Evolutionary conservation across 805 yeast species (phyloP).

Genomic region (Cyberlindnera sargentensis): DNA sequence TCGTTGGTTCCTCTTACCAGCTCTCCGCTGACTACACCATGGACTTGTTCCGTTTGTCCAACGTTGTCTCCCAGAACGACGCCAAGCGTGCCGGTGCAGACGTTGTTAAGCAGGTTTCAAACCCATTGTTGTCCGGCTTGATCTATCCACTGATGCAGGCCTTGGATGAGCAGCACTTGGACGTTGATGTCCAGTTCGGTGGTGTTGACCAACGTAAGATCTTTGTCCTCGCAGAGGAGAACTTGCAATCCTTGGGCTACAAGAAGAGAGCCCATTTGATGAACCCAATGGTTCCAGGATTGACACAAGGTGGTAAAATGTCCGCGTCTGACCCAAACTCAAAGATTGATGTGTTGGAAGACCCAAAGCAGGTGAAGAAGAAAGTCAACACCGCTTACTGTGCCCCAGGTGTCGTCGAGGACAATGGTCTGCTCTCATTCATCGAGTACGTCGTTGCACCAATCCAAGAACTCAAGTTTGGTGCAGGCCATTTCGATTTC

Average conservation of each 20-base stretch:
- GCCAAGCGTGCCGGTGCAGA: conserved; percentile 99
- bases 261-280: conserved; percentile 96
- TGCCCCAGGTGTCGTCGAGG: conserved; percentile 89
- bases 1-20: conserved; percentile 89
- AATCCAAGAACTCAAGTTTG: conserved; percentile 67
- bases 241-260: conserved; percentile 80
- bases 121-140: conserved; percentile 88
- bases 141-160: conserved; percentile 99
- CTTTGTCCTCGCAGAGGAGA: conserved; percentile 94
- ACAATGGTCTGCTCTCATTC: conserved; percentile 85
- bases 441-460: conserved; percentile 82
- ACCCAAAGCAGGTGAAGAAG: conserved; percentile 80
- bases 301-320: conserved; percentile 97
- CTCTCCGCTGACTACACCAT: conserved; percentile 67
- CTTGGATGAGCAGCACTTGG: conserved; percentile 85
- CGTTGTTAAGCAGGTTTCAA: conserved; percentile 94
- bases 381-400: conserved; percentile 90
- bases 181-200: conserved; percentile 92
- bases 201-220: conserved; percentile 99
- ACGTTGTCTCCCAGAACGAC: conserved; percentile 85
- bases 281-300: conserved; percentile 99
- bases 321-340: conserved; percentile 98
- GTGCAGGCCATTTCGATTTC: conserved; percentile 54
- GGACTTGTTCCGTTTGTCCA: conserved; percentile 84
- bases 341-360: conserved; percentile 88